Evolutionary conservation across 2,329 filamentous ascomycete species (phyloP), one percentile per base, ranked within the genome.

Genomic region (Basipetospora chlamydospora): DNA sequence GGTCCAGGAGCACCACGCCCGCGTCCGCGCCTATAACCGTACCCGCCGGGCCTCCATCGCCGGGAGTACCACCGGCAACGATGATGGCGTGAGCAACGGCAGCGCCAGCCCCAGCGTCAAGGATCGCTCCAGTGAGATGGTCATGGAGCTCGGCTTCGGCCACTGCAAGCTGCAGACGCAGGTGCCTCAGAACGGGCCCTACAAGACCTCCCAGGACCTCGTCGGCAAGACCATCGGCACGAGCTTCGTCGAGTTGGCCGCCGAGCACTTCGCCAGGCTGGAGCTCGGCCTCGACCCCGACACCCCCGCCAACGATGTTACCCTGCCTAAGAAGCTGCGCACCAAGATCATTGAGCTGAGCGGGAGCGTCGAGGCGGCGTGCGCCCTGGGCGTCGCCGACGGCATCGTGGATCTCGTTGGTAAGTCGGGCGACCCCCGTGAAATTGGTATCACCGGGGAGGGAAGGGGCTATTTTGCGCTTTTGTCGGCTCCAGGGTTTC

Each of bases 321-420:
- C 48, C 18, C 53, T 56, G 1, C 51, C 54, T 12, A 52, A 53
- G 37, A 78, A 80, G 55, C 57, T 92, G 47, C 73, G 69, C 49
- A 96, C 90, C 8, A 86, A 85, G 52, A 86, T 98, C 49, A 84
- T 94, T 51, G 92, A 90, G 58, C 72, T 96, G 42, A 90, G 88
- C 45, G 90, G 90, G 12, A 96, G 88, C 66, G 90, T 98, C 23
- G 90, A 98, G 63, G 88, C 90, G 35, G 88, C 90, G 26, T 98
- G 90, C 54, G 88, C 90, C 15, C 66, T 98, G 38, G 90, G 90
- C 37, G 87, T 96, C 20, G 90, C 90, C 29, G 88, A 96, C 55
- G 90, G 88, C 35, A 95, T 98, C 55, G 86, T 98, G 32, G 90
- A 98, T 62, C 76, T 98, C 40, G 90, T 98, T 53, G 86, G 85